phyloP scores from a whole-genome alignment of 2,329 filamentous ascomycete genomes.

The Truncatella angustata region DNA sequence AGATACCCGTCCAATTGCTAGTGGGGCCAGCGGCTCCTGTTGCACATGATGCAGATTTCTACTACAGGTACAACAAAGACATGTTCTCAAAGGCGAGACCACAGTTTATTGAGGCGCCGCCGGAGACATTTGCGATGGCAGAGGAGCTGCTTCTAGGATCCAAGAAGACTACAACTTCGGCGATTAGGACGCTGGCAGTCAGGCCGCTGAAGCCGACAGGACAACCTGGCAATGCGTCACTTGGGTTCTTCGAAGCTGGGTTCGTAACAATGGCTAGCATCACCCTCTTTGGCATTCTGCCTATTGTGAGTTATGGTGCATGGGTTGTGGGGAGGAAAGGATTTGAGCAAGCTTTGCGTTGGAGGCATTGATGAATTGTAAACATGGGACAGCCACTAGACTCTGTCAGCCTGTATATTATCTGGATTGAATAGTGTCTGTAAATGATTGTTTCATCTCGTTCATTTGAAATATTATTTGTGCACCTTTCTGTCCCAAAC shows the following conservation, averaged over 20 bases:
- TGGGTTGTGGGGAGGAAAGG: constrained; percentile 13
- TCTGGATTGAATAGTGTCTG: not conserved
- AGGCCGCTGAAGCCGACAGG: constrained; percentile 31
- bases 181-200: constrained; percentile 13
- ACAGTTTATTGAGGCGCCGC: constrained; percentile 32
- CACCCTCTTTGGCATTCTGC: constrained; percentile 15
- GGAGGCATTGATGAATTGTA: constrained; percentile 8
- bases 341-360: constrained; percentile 10
- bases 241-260: constrained; percentile 50
- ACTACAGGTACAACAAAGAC: constrained; percentile 36
- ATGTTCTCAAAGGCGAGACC: constrained; percentile 45
- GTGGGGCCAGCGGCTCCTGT: constrained; percentile 36
- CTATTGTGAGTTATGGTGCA: constrained; percentile 12
- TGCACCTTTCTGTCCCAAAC: no score
- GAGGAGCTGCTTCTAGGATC: constrained; percentile 18
- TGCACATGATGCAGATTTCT: constrained; percentile 22
- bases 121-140: constrained; percentile 13
- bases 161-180: constrained; percentile 18
- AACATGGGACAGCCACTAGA: no score
- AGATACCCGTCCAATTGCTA: constrained; percentile 54
- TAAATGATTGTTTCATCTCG: not conserved
- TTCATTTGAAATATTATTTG: no score
- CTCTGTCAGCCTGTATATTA: not conserved
- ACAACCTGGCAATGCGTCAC: constrained; percentile 28
- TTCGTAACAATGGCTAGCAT: constrained; percentile 35